Evolutionary conservation across 2,329 filamentous ascomycete genomes (phyloP), one percentile per base, ranked within the genome.

Genomic region (Colletotrichum endophyticum): DNA sequence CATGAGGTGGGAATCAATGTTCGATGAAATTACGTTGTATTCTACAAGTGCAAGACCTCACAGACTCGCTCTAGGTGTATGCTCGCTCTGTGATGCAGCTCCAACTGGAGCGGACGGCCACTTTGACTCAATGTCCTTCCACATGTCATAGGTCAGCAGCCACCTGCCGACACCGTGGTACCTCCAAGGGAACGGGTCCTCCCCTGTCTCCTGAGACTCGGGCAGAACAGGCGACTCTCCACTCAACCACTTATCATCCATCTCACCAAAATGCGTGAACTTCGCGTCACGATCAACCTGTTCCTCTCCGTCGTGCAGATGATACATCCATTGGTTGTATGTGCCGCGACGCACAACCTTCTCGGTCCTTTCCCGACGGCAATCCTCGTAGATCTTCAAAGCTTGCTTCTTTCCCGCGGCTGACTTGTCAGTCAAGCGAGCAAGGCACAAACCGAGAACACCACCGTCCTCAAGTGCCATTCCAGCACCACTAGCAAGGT

Each of bases 391-490:
- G 0, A 90, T 84, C 1, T 83, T 75, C 19, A 88, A 80, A 0
- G 84, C 85, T 15, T 77, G 30, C 32, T 79, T 70, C 77, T 85
- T 86, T 5, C 81, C 84, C 1, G 79, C 79, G 1, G 84, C 78
- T 1, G 85, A 86, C 72, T 82, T 84, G 44, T 86, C 84, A 1
- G 84, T 85, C 2, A 91, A 78, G 6, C 86, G 85, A 0, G 86
- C 86, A 1, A 92, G 85, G 72, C 90, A 91, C 61, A 91, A 83
- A 0, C 91, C 91, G 0, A 92, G 84, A 0, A 91, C 89, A 4
- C 89, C 89, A 0, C 86, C 91, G 71, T 93, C 91, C 81, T 93
- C 91, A 2, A 93, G 84, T 6, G 89, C 88, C 91, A 92, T 92
- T 3, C 91, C 91, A 0, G 91, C 91, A 3, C 90, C 87, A 39